phyloP scores from a whole-genome alignment of 495 filamentous ascomycete species.

The Collariella sp. region DNA sequence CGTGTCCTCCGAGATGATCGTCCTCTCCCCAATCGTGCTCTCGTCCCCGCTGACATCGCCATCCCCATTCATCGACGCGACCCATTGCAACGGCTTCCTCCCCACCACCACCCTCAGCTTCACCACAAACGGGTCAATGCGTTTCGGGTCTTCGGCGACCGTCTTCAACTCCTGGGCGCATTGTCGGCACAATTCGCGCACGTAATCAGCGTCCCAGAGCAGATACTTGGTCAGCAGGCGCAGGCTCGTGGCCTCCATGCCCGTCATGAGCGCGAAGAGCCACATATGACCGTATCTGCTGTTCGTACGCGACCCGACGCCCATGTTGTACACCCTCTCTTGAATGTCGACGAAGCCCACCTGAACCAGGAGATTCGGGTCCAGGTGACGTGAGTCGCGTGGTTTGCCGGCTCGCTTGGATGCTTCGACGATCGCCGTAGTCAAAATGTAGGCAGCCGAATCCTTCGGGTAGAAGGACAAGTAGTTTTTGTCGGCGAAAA shows the following conservation, averaged over 20 bases:
- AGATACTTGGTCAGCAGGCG: conserved; percentile 52
- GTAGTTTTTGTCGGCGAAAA: conserved; percentile 30
- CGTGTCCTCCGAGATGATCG: conserved; percentile 13
- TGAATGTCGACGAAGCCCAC: conserved; percentile 56
- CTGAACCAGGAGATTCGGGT: conserved; percentile 39
- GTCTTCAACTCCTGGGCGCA: conserved; percentile 45
- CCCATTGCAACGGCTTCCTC: conserved; percentile 43
- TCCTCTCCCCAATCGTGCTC: conserved; percentile 23
- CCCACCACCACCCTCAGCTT: conserved; percentile 48
- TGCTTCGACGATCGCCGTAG: conserved; percentile 35
- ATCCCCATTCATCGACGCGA: conserved; percentile 21
- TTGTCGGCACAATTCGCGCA: conserved; percentile 47
- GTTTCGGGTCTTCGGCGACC: conserved; percentile 36
- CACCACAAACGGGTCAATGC: conserved; percentile 34
- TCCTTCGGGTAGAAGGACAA: conserved; percentile 33
- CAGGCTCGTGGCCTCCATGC: conserved; percentile 53
- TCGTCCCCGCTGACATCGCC: conserved; percentile 26
- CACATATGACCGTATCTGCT: conserved; percentile 55
- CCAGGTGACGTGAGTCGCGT: conserved; percentile 48
- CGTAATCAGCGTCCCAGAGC: conserved; percentile 48
- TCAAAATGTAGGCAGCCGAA: conserved; percentile 29
- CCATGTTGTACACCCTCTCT: conserved; percentile 47
- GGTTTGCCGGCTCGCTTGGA: conserved; percentile 36
- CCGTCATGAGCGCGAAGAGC: conserved; percentile 54
- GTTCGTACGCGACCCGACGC: conserved; percentile 47